phyloP scores from a whole-genome alignment of 2,329 filamentous ascomycete species.

The Blumeria hordei region DNA sequence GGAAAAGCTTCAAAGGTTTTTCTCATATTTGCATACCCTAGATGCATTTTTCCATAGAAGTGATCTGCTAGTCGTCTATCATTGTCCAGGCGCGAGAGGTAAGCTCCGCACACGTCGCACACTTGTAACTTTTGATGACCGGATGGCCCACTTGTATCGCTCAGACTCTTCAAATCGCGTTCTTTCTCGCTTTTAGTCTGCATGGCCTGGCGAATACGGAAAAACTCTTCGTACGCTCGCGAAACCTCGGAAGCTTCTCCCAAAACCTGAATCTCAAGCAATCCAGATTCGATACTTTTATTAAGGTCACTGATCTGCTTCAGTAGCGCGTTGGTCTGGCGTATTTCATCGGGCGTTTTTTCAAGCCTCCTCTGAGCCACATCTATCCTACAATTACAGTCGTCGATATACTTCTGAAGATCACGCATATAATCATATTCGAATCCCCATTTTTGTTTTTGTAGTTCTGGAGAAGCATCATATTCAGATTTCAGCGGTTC shows the following conservation, averaged over 20 bases:
- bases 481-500: slow-evolving; percentile 80
- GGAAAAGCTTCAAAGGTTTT: slow-evolving; percentile 74
- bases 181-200: slow-evolving; percentile 65
- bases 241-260: slow-evolving; percentile 62
- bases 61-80: slow-evolving; percentile 85
- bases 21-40: slow-evolving; percentile 94
- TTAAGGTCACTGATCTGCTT: slow-evolving; percentile 66
- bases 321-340: slow-evolving; percentile 75
- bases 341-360: slow-evolving; percentile 93
- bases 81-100: slow-evolving; percentile 78
- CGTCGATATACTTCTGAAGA: slow-evolving; percentile 88
- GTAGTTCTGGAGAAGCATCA: slow-evolving; percentile 45
- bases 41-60: slow-evolving; percentile 98
- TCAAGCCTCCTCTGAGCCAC: slow-evolving; percentile 71
- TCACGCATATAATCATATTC: slow-evolving; percentile 94
- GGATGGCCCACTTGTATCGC: slow-evolving; percentile 75
- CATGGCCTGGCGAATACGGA: slow-evolving; percentile 59
- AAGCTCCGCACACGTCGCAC: slow-evolving; percentile 94
- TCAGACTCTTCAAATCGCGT: slow-evolving; percentile 68
- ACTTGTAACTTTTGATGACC: slow-evolving; percentile 97
- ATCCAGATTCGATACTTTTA: slow-evolving; percentile 53
- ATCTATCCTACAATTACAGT: slow-evolving; percentile 88
- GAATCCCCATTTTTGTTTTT: slow-evolving; percentile 48
- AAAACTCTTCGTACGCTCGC: slow-evolving; percentile 66
- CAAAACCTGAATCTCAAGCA: slow-evolving; percentile 68